phyloP scores from a whole-genome alignment of 345 rosid species.

The Aethionema arabicum region DNA sequence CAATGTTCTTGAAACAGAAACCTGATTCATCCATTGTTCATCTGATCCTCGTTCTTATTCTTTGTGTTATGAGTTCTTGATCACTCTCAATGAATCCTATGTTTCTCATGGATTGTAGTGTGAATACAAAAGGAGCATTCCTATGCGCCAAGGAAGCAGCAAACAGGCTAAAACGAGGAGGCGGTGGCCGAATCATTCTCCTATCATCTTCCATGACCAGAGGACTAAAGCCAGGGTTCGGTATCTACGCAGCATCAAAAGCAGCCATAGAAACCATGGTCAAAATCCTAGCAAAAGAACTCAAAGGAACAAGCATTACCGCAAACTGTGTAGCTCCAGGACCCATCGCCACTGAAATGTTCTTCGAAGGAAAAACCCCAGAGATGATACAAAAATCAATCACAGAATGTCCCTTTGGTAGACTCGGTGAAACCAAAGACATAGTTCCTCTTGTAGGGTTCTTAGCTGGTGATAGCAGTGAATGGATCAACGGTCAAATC shows the following conservation, averaged over 20 bases:
- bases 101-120: conserved; percentile 24
- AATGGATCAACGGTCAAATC: conserved; percentile 50
- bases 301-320: conserved; percentile 50
- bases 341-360: conserved; percentile 49
- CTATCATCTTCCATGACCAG: conserved; percentile 38
- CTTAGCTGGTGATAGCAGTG: conserved; percentile 49
- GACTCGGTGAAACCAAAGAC: conserved; percentile 43
- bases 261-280: conserved; percentile 49
- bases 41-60: neutral
- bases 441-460: conserved; percentile 48
- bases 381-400: conserved; percentile 37
- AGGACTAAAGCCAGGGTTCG: conserved; percentile 22
- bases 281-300: conserved; percentile 50
- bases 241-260: conserved; percentile 43
- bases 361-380: conserved; percentile 38
- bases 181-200: conserved; percentile 48
- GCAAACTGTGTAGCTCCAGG: conserved; percentile 56
- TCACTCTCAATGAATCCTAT: neutral
- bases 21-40: neutral
- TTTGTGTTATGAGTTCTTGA: neutral
- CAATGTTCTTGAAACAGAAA: neutral
- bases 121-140: conserved; percentile 48
- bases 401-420: conserved; percentile 35
- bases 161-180: conserved; percentile 42
- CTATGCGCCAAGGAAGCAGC: conserved; percentile 47